Conservation (phyloP, 495 filamentous ascomycete species). For the Talaromyces nanjingensis region DNA sequence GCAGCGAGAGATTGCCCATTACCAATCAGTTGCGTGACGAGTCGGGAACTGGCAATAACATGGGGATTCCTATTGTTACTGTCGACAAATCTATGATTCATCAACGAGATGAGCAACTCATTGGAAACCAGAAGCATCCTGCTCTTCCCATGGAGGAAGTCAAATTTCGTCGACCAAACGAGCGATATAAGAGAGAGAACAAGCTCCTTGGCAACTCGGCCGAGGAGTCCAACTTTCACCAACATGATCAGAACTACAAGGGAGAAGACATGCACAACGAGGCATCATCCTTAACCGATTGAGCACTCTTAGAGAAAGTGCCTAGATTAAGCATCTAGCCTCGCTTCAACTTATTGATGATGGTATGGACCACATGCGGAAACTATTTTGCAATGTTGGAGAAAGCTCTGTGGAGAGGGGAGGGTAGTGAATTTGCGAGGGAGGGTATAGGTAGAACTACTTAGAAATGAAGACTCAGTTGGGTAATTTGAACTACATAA, state of each 20-base stretch:
- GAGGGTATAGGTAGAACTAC: background rate
- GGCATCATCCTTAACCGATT: background rate
- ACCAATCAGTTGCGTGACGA: background rate
- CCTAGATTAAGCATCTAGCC: background rate
- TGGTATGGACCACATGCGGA: background rate
- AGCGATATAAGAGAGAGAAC: background rate
- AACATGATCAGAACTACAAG: background rate
- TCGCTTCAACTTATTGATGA: background rate
- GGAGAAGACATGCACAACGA: background rate
- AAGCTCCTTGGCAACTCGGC: background rate
- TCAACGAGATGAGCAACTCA: background rate
- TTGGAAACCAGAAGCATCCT: background rate
- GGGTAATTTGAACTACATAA: too few species aligned
- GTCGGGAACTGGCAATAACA: background rate
- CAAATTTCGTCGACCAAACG: background rate
- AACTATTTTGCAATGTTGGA: background rate
- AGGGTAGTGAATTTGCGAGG: too few species aligned
- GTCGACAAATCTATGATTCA: background rate
- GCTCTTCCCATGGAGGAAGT: background rate
- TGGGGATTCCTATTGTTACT: background rate
- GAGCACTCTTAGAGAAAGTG: background rate
- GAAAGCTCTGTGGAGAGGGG: background rate
- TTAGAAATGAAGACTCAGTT: background rate
- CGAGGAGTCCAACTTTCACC: background rate
- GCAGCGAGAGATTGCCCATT: background rate